Percentiles rank a stretch among this genome's conserved stretches.
Conservation (phyloP, 768 basidiomycete genomes). For the Kwoniella dejecticola region DNA sequence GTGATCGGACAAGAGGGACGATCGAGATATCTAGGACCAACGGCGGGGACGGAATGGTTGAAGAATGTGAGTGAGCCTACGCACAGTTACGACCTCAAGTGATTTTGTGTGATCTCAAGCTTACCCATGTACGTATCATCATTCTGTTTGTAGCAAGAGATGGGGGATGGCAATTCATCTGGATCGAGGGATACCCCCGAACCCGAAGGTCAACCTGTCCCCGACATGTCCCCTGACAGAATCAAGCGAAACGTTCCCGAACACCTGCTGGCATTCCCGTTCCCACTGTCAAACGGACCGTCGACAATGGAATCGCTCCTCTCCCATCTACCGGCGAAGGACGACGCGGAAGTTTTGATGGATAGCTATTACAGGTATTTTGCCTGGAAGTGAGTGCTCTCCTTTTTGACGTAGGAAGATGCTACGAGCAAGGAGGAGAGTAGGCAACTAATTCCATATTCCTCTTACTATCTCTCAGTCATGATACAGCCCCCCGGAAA, state of each 20-base stretch:
- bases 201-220: background rate
- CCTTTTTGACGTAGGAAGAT: background rate
- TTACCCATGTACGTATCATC: too few species aligned
- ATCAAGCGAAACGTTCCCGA: background rate
- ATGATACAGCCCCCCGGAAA: conserved; percentile 26
- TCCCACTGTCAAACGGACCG: background rate
- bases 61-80: conserved; percentile 26
- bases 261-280: conserved; percentile 21
- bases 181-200: background rate
- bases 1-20: conserved; percentile 26
- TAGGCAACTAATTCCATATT: too few species aligned
- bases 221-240: background rate
- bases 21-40: conserved; percentile 35
- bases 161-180: conserved; percentile 2
- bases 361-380: conserved; percentile 34
- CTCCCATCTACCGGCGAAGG: conserved; percentile 19
- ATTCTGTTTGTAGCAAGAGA: conserved; percentile 38
- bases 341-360: conserved; percentile 26
- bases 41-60: conserved; percentile 36
- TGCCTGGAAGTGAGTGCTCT: conserved; percentile 32
- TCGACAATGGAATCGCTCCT: conserved; percentile 8
- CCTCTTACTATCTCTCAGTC: conserved; percentile 6
- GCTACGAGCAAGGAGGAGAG: too few species aligned
- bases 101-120: too few species aligned
- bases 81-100: too few species aligned